phyloP scores from a whole-genome alignment of 306 rosid genomes.

The Ochetophila trinervis region DNA sequence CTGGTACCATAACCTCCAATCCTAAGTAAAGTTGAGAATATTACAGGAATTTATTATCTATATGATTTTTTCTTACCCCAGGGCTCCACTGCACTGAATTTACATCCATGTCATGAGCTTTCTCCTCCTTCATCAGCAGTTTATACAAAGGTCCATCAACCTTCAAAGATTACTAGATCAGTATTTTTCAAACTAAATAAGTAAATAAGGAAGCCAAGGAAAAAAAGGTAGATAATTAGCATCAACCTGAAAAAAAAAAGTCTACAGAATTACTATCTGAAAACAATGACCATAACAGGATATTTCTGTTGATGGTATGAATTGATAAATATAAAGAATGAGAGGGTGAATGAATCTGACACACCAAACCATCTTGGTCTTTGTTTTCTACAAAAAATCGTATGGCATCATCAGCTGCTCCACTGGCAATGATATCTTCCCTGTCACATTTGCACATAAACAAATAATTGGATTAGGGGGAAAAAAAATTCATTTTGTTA shows the following conservation, averaged over 20 bases:
- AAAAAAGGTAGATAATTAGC: too few species aligned
- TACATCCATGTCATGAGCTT: slow-evolving; percentile 77
- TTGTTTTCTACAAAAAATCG: slow-evolving; percentile 65
- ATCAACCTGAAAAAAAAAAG: too few species aligned
- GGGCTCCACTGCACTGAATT: slow-evolving; percentile 88
- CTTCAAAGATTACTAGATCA: slow-evolving; percentile 32
- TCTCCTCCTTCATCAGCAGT: slow-evolving; percentile 66
- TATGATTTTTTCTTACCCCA: slow-evolving; percentile 61
- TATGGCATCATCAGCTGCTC: slow-evolving; percentile 92
- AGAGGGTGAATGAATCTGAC: slow-evolving; percentile 5
- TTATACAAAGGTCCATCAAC: slow-evolving; percentile 62
- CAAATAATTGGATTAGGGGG: slow-evolving; percentile 17
- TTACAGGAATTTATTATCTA: not conserved
- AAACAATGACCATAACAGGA: not conserved
- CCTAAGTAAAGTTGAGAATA: not conserved
- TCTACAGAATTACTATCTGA: not conserved
- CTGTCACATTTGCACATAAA: slow-evolving; percentile 45
- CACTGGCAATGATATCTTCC: slow-evolving; percentile 85
- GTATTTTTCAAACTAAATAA: not conserved
- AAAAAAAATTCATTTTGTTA: not conserved
- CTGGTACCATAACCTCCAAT: not conserved
- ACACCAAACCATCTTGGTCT: slow-evolving; percentile 62
- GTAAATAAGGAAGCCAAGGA: not conserved
- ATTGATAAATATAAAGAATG: not conserved
- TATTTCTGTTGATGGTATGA: not conserved